phyloP scores from a whole-genome alignment of 345 rosid species.

The Nasturtium officinale region DNA sequence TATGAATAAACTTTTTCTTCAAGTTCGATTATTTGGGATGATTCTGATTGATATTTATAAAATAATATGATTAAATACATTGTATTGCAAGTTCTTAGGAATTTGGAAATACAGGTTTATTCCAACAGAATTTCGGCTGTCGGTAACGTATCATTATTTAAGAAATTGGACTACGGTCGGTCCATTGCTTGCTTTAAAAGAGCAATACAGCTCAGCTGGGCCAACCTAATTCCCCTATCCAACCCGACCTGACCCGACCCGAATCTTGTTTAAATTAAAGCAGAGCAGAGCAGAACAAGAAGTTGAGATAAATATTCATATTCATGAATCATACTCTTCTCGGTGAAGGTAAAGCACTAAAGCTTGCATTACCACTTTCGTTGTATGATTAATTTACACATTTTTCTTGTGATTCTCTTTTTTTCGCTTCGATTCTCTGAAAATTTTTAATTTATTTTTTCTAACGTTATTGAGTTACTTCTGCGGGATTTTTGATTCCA shows the following conservation, averaged over 20 bases:
- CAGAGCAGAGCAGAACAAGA: neutral
- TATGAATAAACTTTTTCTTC: too few relatives aligned
- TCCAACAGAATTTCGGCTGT: conserved; percentile 3
- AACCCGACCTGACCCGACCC: conserved; percentile 6
- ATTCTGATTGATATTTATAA: too few relatives aligned
- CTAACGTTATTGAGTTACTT: too few relatives aligned
- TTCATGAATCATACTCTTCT: too few relatives aligned
- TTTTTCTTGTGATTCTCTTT: neutral
- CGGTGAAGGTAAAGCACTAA: neutral
- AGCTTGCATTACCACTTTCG: neutral
- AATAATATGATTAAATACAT: too few relatives aligned
- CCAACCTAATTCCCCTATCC: conserved; percentile 9
- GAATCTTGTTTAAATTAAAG: conserved; percentile 19
- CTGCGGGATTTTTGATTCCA: neutral
- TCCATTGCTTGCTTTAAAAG: neutral
- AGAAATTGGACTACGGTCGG: neutral
- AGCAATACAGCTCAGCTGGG: conserved; percentile 9
- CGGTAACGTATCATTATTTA: neutral
- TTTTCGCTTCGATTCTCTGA: neutral
- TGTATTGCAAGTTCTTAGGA: too few relatives aligned
- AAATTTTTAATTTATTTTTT: neutral
- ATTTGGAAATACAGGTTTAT: too few relatives aligned
- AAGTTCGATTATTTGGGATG: neutral
- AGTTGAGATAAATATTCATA: neutral
- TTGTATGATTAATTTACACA: neutral